Percentiles rank a stretch among this genome's conserved stretches.
phyloP scores from a whole-genome alignment of 2,329 filamentous ascomycete species.

The Curvularia verruculosa region DNA sequence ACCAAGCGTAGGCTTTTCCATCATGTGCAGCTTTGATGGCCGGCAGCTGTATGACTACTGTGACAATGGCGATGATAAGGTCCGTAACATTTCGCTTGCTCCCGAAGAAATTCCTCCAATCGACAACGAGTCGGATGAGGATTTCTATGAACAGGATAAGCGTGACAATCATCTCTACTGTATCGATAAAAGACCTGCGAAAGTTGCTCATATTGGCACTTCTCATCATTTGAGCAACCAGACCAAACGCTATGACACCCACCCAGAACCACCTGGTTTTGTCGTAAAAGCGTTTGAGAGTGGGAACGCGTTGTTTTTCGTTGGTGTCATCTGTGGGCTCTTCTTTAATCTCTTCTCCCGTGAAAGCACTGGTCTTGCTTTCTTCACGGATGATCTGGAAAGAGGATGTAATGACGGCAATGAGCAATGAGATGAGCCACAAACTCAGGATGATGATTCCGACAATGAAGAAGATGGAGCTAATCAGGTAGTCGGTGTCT shows the following conservation, averaged over 20 bases:
- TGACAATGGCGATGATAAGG: conserved; percentile 77
- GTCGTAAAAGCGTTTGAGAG: conserved; percentile 74
- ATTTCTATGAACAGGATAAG: conserved; percentile 83
- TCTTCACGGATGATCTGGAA: conserved; percentile 99
- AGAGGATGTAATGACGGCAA: conserved; percentile 97
- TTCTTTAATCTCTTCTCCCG: conserved; percentile 65
- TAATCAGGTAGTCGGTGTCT: conserved; percentile 86
- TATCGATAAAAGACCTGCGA: conserved; percentile 69
- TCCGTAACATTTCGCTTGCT: conserved; percentile 80
- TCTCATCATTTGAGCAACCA: conserved; percentile 78
- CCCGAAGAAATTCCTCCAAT: conserved; percentile 81
- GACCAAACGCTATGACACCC: conserved; percentile 75
- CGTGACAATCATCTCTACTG: conserved; percentile 77
- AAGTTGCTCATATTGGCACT: conserved; percentile 74
- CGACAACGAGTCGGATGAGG: conserved; percentile 72
- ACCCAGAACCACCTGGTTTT: conserved; percentile 82
- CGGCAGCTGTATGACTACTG: conserved; percentile 84
- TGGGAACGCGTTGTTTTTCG: conserved; percentile 51
- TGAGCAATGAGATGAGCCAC: conserved; percentile 92
- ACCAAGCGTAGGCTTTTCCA: conserved; percentile 78
- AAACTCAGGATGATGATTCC: conserved; percentile 90
- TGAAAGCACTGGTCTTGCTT: conserved; percentile 91
- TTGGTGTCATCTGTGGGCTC: conserved; percentile 41
- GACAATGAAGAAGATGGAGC: conserved; percentile 75
- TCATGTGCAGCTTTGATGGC: conserved; percentile 68